phyloP scores from a whole-genome alignment of 2,329 filamentous ascomycete genomes.

The Escovopsis sp. region DNA sequence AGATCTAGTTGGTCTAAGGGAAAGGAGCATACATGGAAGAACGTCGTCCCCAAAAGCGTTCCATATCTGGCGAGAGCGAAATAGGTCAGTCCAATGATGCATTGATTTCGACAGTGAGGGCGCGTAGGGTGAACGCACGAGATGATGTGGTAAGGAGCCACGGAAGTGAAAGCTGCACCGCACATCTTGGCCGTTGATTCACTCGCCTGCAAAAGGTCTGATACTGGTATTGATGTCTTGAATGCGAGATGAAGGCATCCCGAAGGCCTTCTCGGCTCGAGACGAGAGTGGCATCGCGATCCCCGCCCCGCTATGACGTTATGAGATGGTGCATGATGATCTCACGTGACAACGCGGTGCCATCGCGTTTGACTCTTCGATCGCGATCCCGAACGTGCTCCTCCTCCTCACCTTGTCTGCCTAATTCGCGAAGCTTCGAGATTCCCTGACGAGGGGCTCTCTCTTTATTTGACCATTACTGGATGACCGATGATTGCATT shows the following conservation, averaged over 20 bases:
- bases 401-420: too few relatives aligned
- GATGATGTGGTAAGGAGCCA: conserved; percentile 62
- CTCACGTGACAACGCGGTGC: conserved; percentile 20
- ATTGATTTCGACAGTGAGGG: background rate
- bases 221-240: background rate
- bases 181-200: conserved; percentile 24
- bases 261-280: background rate
- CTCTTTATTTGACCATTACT: background rate
- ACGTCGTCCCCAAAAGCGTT: conserved; percentile 68
- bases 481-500: background rate
- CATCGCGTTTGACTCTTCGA: conserved; percentile 10
- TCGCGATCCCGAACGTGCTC: too few relatives aligned
- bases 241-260: background rate
- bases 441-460: background rate
- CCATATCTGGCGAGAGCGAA: conserved; percentile 52
- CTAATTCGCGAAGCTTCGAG: background rate
- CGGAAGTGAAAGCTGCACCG: conserved; percentile 41
- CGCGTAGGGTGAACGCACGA: conserved; percentile 33
- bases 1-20: background rate
- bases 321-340: background rate
- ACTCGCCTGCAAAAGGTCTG: background rate
- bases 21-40: conserved; percentile 53
- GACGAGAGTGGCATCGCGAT: background rate
- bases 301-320: background rate
- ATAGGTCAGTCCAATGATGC: background rate